phyloP scores from a whole-genome alignment of 1,284 basidiomycete species.

The Ceratobasidium theobromae region DNA sequence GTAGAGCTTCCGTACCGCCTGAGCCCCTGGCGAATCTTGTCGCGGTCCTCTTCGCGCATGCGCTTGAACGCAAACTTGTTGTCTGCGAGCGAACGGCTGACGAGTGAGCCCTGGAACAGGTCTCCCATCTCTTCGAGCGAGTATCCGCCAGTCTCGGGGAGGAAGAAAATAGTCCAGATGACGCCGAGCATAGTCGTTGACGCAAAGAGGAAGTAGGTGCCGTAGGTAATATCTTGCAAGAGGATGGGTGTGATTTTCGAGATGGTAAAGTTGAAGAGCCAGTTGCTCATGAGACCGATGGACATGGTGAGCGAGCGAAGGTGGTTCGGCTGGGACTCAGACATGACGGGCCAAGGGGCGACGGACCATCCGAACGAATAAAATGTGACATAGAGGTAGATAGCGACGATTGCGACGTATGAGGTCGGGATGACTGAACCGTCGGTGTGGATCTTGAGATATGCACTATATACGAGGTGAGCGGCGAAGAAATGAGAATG shows the following conservation, averaged over 20 bases:
- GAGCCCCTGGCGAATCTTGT: conserved; percentile 22
- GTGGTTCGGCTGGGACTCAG: conserved; percentile 43
- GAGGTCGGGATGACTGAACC: conserved; percentile 23
- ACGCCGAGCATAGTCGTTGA: conserved; percentile 38
- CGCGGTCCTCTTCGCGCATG: conserved; percentile 29
- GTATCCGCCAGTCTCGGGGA: conserved; percentile 41
- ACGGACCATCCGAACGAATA: conserved; percentile 37
- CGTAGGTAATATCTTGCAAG: conserved; percentile 40
- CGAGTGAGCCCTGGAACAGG: conserved; percentile 40
- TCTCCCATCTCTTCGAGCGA: conserved; percentile 40
- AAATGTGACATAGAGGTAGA: conserved; percentile 37
- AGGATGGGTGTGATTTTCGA: conserved; percentile 40
- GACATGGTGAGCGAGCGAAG: conserved; percentile 42
- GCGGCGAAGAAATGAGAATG: neutral
- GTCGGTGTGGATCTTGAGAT: conserved; percentile 33
- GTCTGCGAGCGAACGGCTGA: conserved; percentile 39
- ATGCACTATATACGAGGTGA: conserved; percentile 34
- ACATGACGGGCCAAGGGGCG: conserved; percentile 38
- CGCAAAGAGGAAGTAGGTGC: conserved; percentile 41
- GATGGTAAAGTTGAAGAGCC: conserved; percentile 41
- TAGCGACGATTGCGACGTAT: conserved; percentile 36
- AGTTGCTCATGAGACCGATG: conserved; percentile 37
- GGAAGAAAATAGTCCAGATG: conserved; percentile 40
- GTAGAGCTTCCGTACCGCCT: conserved; percentile 19
- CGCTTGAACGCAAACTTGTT: conserved; percentile 37